Evolutionary conservation across 495 filamentous ascomycete species (phyloP).

Genomic region (Paragyromitra xinjiangensis): DNA sequence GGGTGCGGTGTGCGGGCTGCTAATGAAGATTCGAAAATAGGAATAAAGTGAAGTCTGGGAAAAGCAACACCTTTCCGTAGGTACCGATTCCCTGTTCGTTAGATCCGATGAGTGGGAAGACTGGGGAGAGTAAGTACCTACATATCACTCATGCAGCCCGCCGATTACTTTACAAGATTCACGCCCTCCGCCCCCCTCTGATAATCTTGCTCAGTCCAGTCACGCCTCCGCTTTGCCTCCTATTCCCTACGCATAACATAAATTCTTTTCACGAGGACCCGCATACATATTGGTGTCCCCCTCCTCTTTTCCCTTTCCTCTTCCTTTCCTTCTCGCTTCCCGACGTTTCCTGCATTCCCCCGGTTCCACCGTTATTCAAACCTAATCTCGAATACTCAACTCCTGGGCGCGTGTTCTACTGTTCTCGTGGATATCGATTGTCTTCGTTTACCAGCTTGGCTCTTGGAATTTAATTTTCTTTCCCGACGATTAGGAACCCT

Average conservation of each 20-base stretch:
- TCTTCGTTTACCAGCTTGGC: conserved; percentile 9
- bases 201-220: conserved; percentile 32
- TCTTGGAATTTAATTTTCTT: conserved; percentile 23
- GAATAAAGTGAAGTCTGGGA: background rate
- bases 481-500: conserved; percentile 3
- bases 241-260: conserved; percentile 11
- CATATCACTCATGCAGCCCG: conserved; percentile 31
- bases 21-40: conserved; percentile 21
- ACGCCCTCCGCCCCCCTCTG: conserved; percentile 19
- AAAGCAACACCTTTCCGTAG: conserved; percentile 7
- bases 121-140: conserved; percentile 20
- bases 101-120: conserved; percentile 6
- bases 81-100: conserved; percentile 30
- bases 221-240: conserved; percentile 21
- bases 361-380: conserved; percentile 25
- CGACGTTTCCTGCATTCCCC: conserved; percentile 33
- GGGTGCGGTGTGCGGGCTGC: background rate
- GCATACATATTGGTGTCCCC: conserved; percentile 39
- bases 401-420: conserved; percentile 27
- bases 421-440: conserved; percentile 17
- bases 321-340: conserved; percentile 35
- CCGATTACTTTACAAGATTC: conserved; percentile 25
- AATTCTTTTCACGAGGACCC: conserved; percentile 11
- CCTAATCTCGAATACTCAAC: conserved; percentile 17
- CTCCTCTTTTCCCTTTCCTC: conserved; percentile 13